Evolutionary conservation across 257 asterid species (phyloP).

Genomic region (Solanum clarkiae): DNA sequence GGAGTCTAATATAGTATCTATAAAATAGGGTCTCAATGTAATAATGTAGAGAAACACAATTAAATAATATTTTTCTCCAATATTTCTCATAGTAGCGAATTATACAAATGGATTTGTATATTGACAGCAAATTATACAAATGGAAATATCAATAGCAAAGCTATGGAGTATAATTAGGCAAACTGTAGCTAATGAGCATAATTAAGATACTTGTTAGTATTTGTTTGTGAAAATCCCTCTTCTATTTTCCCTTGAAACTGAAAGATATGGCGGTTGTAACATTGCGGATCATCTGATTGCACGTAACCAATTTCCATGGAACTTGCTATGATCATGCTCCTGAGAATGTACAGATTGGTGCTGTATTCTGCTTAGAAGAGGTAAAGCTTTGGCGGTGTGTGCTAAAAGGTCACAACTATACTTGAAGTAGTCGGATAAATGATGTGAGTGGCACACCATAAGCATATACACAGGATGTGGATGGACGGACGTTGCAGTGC

Average conservation of each 20-base stretch:
- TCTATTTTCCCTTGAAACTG: background rate
- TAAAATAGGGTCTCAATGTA: no score
- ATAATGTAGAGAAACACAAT: no score
- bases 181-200: no score
- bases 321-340: background rate
- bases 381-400: background rate
- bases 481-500: background rate
- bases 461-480: background rate
- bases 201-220: no score
- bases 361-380: background rate
- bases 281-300: background rate
- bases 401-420: background rate
- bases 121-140: no score
- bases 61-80: no score
- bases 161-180: no score
- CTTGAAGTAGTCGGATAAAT: background rate
- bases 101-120: no score
- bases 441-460: background rate
- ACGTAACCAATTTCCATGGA: background rate
- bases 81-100: no score
- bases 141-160: no score
- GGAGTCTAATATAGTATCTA: no score
- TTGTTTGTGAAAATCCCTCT: background rate
- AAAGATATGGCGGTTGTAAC: background rate
- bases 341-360: background rate